Base-by-base conservation (phyloP, 768 basidiomycete species). In the Porphyrellus cyaneotinctus region DNA sequence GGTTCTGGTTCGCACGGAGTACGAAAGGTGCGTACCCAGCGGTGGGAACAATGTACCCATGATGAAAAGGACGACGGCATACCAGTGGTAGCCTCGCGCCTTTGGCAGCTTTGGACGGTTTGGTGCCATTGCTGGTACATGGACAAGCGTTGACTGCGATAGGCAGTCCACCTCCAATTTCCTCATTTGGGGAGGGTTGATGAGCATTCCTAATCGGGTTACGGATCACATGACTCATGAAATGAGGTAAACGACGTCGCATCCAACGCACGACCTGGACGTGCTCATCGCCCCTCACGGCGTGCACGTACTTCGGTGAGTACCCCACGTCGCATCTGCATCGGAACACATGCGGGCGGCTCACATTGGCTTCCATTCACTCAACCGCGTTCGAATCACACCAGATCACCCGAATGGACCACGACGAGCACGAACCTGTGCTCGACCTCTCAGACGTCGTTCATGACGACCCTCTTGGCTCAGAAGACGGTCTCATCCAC, bases 11-110 rank as follows among this genome's bases (percentile, higher is more conserved):
- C 38, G 15, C 13, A 24, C 10, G 24, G 12, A 12, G 28, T 5
- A n/a, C 2, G 15, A 12, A 17, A 3, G 35, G 15, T 6, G 66
- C 80, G 48, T 43, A 95, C 94, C 94, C 26, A 97, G 78, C 26
- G 94, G 94, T 10, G 94, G 94, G 52, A 97, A 83, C 46, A 97
- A 75, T 2, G 91, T 87, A n/a, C 94, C 95, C 52, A 90, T 69
- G 47, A 97, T 81, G 71, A 93, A 94, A 31, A 97, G 78, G 12
- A 94, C 35, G 52, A 88, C 83, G 14, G 83, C 73, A 67, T 86
- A 95, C 26, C 85, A 92, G 76, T 95, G 92, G 64, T 91, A 78
- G 37, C 78, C 78, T 66, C 77, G 82, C 23, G 61, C 22, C 52
- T 69, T 63, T 17, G 91, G 89, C 46, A 77, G 83, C 43, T 84